phyloP scores from a whole-genome alignment of 192 early-diverging fungal species.

The Coemansia furcata region DNA sequence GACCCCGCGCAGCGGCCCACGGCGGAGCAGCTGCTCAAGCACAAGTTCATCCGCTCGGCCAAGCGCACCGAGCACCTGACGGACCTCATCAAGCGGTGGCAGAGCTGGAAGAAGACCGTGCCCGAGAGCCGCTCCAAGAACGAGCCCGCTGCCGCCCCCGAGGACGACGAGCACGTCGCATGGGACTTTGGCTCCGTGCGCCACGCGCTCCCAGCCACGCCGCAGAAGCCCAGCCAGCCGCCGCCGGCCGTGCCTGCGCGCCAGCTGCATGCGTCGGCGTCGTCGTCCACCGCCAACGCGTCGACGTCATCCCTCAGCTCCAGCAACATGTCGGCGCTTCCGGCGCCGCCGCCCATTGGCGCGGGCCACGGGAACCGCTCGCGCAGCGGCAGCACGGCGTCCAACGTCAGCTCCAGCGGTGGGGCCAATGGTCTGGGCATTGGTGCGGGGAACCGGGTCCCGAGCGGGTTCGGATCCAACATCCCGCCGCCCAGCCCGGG shows the following conservation, averaged over 20 bases:
- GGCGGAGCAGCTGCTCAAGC: slow-evolving; percentile 84
- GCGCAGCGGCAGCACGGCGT: slow-evolving; percentile 53
- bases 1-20: slow-evolving; percentile 83
- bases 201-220: slow-evolving; percentile 38
- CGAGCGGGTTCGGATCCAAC: slow-evolving; percentile 33
- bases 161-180: slow-evolving; percentile 32
- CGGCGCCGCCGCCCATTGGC: slow-evolving; percentile 45
- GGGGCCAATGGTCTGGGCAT: slow-evolving; percentile 18
- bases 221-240: slow-evolving; percentile 20
- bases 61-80: slow-evolving; percentile 84
- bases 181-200: slow-evolving; percentile 54
- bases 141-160: slow-evolving; percentile 13
- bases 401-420: slow-evolving; percentile 31
- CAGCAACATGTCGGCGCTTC: slow-evolving; percentile 43
- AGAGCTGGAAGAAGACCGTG: slow-evolving; percentile 67
- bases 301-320: slow-evolving; percentile 15
- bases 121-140: slow-evolving; percentile 45
- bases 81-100: slow-evolving; percentile 81
- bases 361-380: slow-evolving; percentile 44
- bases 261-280: slow-evolving; percentile 15
- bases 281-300: slow-evolving; percentile 7
- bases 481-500: slow-evolving; percentile 51
- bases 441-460: slow-evolving; percentile 17
- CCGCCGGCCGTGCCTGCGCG: neutral
- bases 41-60: slow-evolving; percentile 80